Base-by-base conservation (phyloP, 1,284 basidiomycete species). In the Coniferiporia sulphurascens region DNA sequence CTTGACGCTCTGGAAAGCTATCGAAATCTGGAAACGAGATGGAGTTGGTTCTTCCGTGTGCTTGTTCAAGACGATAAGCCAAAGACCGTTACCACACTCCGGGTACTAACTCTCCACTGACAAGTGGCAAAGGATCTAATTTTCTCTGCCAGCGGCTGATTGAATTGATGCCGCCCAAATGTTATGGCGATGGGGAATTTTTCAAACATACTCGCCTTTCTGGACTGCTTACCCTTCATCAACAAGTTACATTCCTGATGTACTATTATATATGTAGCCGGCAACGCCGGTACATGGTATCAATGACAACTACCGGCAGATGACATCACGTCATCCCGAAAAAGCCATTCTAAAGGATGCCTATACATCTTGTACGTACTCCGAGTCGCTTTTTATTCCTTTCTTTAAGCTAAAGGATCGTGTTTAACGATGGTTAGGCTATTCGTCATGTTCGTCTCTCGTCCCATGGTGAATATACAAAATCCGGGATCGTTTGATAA, bases 1-100 rank as follows among this genome's bases (percentile, higher is more conserved):
- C 2, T 70, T 78, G 65, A 79, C 77, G n/a, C 61, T 78, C 13
- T 74, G 71, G 62, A 78, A 78, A 59, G 71, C 76, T 5, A 65
- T 76, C 38, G 34, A 17, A 41, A 62, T 62, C 41, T 59, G 57
- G 61, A 59, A 56, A 36, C 48, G 13, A 49, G 58, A 1, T 50
- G 48, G 0, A 21, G 54, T 19, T 21, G 52, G 36, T 46, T 62
- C 4, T 53, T 56, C 22, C 48, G 52, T 21, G 54, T 62, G 21
- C 34, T 62, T 19, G 32, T 59, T 41, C 58, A 58, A 19, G 61
- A 62, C 52, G 61, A 55, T 58, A 27, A 48, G 60, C 41, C 12
- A 12, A 38, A 1, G n/a, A 13, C 10, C 45, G 41, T 34, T 19
- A n/a, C 22, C 9, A 12, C 9, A 49, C 17, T 13, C 36, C 17